Evolutionary conservation across 192 early-diverging fungal genomes (phyloP).

Genomic region (Coemansia sp.): DNA sequence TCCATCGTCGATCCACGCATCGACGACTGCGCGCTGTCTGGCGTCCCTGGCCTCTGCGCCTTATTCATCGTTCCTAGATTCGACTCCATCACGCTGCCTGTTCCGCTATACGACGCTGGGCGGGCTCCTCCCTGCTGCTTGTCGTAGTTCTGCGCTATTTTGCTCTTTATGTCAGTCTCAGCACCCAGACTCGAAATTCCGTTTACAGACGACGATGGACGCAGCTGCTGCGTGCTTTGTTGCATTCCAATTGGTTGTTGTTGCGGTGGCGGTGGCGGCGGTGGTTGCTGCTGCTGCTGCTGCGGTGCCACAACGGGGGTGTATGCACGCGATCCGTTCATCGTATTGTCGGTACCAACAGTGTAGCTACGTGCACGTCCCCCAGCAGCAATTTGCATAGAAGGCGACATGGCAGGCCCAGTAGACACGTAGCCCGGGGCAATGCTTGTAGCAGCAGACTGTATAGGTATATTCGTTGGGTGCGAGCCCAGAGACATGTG

Average conservation of each 20-base stretch:
- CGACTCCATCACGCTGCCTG: constrained; percentile 15
- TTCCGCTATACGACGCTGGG: constrained; percentile 34
- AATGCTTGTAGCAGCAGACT: neutral
- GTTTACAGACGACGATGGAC: neutral
- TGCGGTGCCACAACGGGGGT: constrained; percentile 1
- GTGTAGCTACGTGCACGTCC: constrained; percentile 48
- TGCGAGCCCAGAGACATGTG: neutral
- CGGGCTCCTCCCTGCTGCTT: constrained; percentile 16
- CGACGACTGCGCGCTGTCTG: constrained; percentile 14
- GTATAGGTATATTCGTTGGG: neutral
- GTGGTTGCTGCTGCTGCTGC: neutral
- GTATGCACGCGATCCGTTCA: neutral
- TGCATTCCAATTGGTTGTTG: neutral
- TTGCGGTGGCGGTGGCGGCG: neutral
- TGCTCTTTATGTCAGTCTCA: neutral
- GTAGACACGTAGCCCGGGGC: neutral
- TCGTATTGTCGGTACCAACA: constrained; percentile 4
- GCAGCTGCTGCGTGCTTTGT: neutral
- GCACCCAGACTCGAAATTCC: neutral
- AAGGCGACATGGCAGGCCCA: neutral
- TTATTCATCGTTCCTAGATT: constrained; percentile 14
- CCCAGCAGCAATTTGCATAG: neutral
- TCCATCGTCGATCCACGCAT: constrained; percentile 12
- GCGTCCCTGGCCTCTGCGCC: neutral
- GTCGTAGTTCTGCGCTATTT: neutral